A percentile compares a stretch with the other conserved stretches of the same genome.
Evolutionary conservation across 148 eudicot genomes (phyloP).

Genomic region (Camellia sinensis): DNA sequence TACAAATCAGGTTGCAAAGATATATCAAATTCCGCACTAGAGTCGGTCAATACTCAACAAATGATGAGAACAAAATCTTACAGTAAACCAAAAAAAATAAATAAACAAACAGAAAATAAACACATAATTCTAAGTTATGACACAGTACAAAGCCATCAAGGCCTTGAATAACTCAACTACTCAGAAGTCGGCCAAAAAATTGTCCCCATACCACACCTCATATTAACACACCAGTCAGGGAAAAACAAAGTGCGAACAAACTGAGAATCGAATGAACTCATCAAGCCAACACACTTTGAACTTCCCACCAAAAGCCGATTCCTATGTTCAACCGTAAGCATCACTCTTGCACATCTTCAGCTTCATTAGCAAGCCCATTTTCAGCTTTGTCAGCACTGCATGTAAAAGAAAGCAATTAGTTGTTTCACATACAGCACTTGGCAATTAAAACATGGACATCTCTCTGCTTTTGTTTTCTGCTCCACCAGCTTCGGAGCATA

Average conservation of each 20-base stretch:
- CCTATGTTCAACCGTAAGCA: neutral
- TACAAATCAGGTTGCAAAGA: too few relatives aligned
- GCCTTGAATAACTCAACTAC: constrained; percentile 11
- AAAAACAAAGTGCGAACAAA: neutral
- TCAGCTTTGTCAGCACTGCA: constrained; percentile 49
- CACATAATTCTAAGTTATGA: too few relatives aligned
- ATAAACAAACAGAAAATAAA: too few relatives aligned
- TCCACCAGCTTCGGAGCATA: neutral
- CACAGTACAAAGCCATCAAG: constrained; percentile 9
- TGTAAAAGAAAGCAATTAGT: constrained; percentile 12
- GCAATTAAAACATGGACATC: neutral
- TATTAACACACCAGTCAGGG: neutral
- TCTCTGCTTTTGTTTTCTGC: neutral
- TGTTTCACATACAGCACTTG: constrained; percentile 2
- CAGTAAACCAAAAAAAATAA: too few relatives aligned
- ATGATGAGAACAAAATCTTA: too few relatives aligned
- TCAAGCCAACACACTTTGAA: constrained; percentile 9
- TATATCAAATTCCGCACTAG: too few relatives aligned
- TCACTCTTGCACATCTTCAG: constrained; percentile 31
- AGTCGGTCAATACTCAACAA: too few relatives aligned
- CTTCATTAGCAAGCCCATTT: constrained; percentile 41
- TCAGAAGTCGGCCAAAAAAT: constrained; percentile 23
- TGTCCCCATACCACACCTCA: neutral
- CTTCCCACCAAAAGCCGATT: neutral
- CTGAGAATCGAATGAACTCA: neutral